Base-by-base conservation (phyloP, 768 basidiomycete species). In the Panellus pusillus region DNA sequence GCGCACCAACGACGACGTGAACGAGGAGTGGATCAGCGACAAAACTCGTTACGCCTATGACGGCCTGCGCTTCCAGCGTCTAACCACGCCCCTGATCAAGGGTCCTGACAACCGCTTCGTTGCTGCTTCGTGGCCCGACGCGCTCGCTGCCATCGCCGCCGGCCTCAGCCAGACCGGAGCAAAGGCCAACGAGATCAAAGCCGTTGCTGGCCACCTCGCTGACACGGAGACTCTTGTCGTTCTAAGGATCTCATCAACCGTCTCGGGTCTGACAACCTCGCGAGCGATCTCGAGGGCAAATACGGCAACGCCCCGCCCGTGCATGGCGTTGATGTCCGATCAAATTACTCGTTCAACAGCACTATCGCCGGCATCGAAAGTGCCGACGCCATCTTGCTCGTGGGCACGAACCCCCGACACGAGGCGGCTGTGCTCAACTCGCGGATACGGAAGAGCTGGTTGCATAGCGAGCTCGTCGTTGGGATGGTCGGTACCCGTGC, bases 21-120 rank as follows among this genome's bases (percentile, higher is more conserved):
- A 99, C 70, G 97, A 99, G 76, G 97, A 99, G 71, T 98, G 97
- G 97, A 96, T 99, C 69, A 93, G 82, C 70, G 97, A 99, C 80
- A 99, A 99, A 81, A 94, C 96, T 2, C 90, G 97, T 52, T 94
- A 93, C 70, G 91, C 96, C 1, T 90, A 94, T 70, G 97, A 99
- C 64, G 97, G 97, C 9, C 81, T 99, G 29, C 85, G 84, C 65
- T 96, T 93, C 79, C 97, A 99, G 70, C 89, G 96, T 18, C 76
- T 99, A 63, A 98, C 95, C 4, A 87, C 87, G 0, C 97, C 97
- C 2, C 80, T 98, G 39, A 74, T 98, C 59, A 90, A 94, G 68
- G 58, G 58, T 31, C 77, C 86, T 50, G 95, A 91, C n/a, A 92
- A 95, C 68, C 85, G 94, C 14, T 98, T 98, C 69, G 87, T 94